Evolutionary conservation across 371 early-diverging fungal genomes (phyloP).

Genomic region (Mortierella sp.): DNA sequence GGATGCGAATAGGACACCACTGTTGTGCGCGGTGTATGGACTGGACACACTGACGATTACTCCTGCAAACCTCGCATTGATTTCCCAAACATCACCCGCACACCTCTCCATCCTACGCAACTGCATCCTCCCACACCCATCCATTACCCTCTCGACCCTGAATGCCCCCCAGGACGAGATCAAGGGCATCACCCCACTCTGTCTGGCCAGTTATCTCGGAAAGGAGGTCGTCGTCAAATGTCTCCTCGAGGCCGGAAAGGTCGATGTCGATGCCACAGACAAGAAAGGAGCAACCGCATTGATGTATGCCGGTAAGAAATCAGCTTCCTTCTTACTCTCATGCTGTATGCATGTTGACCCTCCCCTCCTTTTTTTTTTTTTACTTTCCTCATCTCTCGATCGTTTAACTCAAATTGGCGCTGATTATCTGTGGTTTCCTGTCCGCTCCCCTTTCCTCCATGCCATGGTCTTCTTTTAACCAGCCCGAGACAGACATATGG

Average conservation of each 20-base stretch:
- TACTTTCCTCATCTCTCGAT: not conserved
- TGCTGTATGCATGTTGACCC: too few species aligned
- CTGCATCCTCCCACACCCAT: slow-evolving; percentile 69
- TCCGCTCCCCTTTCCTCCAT: too few species aligned
- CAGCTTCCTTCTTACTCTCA: slow-evolving; percentile 1
- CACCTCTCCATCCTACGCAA: slow-evolving; percentile 73
- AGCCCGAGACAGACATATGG: slow-evolving; percentile 79
- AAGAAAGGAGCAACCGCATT: slow-evolving; percentile 80
- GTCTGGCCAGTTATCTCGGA: slow-evolving; percentile 80
- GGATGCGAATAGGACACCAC: slow-evolving; percentile 61
- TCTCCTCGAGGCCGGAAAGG: slow-evolving; percentile 74
- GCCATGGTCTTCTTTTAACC: not conserved
- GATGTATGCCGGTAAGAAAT: slow-evolving; percentile 83
- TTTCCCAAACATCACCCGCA: slow-evolving; percentile 66
- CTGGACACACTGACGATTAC: slow-evolving; percentile 70
- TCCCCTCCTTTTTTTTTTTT: not conserved
- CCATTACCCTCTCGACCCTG: slow-evolving; percentile 65
- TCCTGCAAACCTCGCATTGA: slow-evolving; percentile 69
- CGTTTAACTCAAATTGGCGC: not conserved
- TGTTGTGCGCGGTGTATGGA: slow-evolving; percentile 72
- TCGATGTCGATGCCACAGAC: slow-evolving; percentile 77
- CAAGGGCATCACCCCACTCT: slow-evolving; percentile 82
- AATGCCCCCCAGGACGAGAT: slow-evolving; percentile 77
- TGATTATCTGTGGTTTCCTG: too few species aligned
- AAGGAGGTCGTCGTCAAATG: slow-evolving; percentile 72